A percentile compares a stretch with the other conserved stretches of the same genome.
These are phyloP conservation scores for Eucalyptus melliodora DNA, from an alignment of 345 rosid species.

Conservation along the genomic window DNA sequence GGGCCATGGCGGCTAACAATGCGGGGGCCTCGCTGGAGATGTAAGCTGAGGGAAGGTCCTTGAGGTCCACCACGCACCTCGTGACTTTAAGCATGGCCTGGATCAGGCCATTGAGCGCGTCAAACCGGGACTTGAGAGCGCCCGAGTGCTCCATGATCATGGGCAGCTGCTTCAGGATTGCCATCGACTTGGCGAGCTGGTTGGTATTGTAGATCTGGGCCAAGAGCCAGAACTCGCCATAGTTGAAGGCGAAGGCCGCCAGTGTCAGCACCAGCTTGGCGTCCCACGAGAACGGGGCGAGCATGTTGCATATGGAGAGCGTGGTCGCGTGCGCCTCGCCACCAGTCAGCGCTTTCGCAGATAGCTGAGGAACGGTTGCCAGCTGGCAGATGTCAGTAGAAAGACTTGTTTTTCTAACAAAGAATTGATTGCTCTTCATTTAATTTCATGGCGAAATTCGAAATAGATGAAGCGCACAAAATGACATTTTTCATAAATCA, in stretches of 20 bases:
- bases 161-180: constrained; percentile 68
- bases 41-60: constrained; percentile 52
- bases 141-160: constrained; percentile 33
- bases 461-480: neutral
- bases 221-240: constrained; percentile 75
- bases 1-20: constrained; percentile 17
- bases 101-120: constrained; percentile 35
- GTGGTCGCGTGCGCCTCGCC: constrained; percentile 51
- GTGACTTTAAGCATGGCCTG: constrained; percentile 52
- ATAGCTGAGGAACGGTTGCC: constrained; percentile 21
- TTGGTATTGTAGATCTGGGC: constrained; percentile 53
- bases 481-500: neutral
- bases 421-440: neutral
- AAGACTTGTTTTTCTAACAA: neutral
- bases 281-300: constrained; percentile 61
- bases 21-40: constrained; percentile 25
- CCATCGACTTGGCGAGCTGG: constrained; percentile 72
- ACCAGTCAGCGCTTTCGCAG: constrained; percentile 44
- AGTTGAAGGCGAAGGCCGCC: constrained; percentile 74
- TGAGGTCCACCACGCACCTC: constrained; percentile 38
- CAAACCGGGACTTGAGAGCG: constrained; percentile 37
- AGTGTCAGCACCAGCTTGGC: constrained; percentile 63
- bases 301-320: constrained; percentile 34
- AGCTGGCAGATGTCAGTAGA: neutral
- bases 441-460: neutral